Conservation (phyloP, 345 rosid genomes). For the Balakata baccata region DNA sequence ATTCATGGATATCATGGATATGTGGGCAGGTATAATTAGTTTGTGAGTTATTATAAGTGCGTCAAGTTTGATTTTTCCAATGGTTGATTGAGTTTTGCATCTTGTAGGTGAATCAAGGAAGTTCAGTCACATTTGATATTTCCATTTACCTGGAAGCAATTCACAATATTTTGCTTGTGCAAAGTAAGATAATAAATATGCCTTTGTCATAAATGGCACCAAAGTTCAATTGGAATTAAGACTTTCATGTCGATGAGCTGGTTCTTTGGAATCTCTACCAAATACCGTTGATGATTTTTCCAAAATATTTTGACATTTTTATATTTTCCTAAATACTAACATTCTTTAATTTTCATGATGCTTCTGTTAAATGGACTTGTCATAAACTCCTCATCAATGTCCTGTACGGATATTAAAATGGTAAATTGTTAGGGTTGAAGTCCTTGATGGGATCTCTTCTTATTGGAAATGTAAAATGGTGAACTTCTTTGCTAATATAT, state of each 20-base stretch:
- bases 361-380: not conserved
- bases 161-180: constrained; percentile 53
- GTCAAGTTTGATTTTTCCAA: constrained; percentile 5
- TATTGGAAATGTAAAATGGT: not conserved
- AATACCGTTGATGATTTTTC: not conserved
- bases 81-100: constrained; percentile 17
- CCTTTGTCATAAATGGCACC: not conserved
- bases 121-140: constrained; percentile 44
- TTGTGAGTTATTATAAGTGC: constrained; percentile 10
- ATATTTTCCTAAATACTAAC: not conserved
- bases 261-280: not conserved
- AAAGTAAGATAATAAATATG: constrained; percentile 47
- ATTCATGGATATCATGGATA: constrained; percentile 78
- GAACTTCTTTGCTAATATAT: not conserved
- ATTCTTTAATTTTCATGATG: not conserved
- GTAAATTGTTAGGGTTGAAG: not conserved
- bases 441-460: not conserved
- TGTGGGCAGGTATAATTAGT: constrained; percentile 51
- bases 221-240: not conserved
- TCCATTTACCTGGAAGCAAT: constrained; percentile 72
- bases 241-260: not conserved
- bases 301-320: not conserved
- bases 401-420: not conserved
- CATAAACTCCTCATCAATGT: not conserved
- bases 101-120: constrained; percentile 56